Evolutionary conservation across 352 stramenopile species (phyloP).

Genomic region (Pythium oligandrum): DNA sequence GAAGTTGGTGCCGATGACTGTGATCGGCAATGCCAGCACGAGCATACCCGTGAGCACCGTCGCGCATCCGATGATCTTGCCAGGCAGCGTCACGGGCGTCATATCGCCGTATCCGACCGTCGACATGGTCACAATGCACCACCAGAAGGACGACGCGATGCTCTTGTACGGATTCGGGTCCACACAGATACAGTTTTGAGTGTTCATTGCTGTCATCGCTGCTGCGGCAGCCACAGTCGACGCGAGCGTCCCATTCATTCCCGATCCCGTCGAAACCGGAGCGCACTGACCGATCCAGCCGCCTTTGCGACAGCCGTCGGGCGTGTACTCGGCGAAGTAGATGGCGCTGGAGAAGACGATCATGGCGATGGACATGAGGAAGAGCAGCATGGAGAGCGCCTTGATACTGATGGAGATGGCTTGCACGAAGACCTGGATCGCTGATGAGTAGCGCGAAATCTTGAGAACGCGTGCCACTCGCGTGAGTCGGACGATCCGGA

Average conservation of each 20-base stretch:
- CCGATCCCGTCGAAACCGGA: background rate
- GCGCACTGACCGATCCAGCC: conserved; percentile 56
- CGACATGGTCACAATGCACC: conserved; percentile 90
- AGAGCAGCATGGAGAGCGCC: conserved; percentile 82
- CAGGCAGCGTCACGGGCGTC: conserved; percentile 63
- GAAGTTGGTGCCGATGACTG: conserved; percentile 86
- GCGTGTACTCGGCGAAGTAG: conserved; percentile 78
- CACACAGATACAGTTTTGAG: conserved; percentile 39
- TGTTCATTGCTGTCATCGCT: conserved; percentile 11
- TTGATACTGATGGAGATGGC: conserved; percentile 72
- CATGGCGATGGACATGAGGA: conserved; percentile 82
- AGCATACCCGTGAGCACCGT: conserved; percentile 83
- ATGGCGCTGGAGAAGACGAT: conserved; percentile 83
- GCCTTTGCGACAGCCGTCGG: conserved; percentile 48
- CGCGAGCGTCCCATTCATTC: conserved; percentile 1
- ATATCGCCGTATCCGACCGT: conserved; percentile 89
- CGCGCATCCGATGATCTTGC: conserved; percentile 66
- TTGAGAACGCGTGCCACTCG: conserved; percentile 83
- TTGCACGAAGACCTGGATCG: conserved; percentile 80
- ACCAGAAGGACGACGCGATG: conserved; percentile 83
- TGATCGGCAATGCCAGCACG: conserved; percentile 85
- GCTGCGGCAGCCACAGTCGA: conserved; percentile 22
- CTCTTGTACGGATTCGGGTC: conserved; percentile 81
- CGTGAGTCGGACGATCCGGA: conserved; percentile 81
- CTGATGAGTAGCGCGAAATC: conserved; percentile 83